Evolutionary conservation across 2,329 filamentous ascomycete genomes (phyloP), one percentile per base, ranked within the genome.

Genomic region (Arthroderma sp.): DNA sequence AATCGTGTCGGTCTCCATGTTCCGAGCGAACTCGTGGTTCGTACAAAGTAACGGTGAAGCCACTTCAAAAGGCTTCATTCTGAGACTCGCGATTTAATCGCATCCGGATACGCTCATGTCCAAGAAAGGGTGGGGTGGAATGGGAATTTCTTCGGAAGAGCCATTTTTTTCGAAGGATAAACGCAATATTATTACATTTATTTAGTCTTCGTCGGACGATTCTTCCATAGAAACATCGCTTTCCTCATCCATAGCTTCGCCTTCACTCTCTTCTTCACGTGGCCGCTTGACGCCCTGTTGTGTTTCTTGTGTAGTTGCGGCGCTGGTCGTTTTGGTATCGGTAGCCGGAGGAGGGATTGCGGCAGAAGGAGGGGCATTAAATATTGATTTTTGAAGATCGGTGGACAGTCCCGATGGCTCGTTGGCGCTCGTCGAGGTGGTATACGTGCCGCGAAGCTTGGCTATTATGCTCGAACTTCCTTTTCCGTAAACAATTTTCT

Each of bases 401-500:
- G 82, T 86, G 53, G 83, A 76, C 55, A 78, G 75, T 43, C 78
- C 74, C 36, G 74, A 71, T 29, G 68, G 71, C 29, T 71, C 66
- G 36, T 50, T 41, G 8, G 65, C 64, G 34, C 60, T 48, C 36
- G 70, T 67, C 9, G 85, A 79, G 53, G 84, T 74, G 58, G 81
- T 80, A 67, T 87, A 94, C 9, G 85, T 89, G 50, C 91, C 91
- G 53, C 94, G 88, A 43, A 98, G 78, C 64, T 94, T 94, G 31
- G 86, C 79, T 50, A 98, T 78, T 27, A 83, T 82, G 61, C 94
- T 75, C 3, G 88, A 95, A 60, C 89, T 89, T 46, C 81, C 80
- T 63, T 88, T 94, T 46, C 85, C 87, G 62, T 96, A 98, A 52
- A 81, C 73, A 54, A 98, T 87, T 77, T 80, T 84, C 89, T 96